These are phyloP conservation scores for Strobilomyces echinocephalus DNA, from an alignment of 768 basidiomycete genomes.

Conservation along the genomic window DNA sequence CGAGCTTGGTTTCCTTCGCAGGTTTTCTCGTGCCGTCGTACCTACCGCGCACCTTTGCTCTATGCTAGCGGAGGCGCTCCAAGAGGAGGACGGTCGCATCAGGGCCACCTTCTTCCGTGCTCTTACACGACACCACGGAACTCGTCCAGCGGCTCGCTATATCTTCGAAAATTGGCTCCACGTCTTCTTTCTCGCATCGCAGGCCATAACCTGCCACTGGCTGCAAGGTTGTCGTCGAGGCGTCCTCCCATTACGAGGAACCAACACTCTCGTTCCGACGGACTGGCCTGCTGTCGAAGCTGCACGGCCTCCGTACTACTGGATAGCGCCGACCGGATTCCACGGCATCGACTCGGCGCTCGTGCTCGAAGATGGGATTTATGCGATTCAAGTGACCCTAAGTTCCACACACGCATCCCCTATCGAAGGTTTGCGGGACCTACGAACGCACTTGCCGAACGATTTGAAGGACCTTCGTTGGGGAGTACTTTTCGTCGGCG, in stretches of 20 bases:
- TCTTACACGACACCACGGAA: background rate
- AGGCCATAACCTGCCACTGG: too few species aligned
- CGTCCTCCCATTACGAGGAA: too few species aligned
- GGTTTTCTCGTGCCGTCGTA: background rate
- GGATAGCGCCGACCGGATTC: background rate
- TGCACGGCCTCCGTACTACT: too few species aligned
- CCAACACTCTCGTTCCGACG: too few species aligned
- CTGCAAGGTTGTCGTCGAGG: too few species aligned
- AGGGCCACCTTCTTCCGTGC: background rate
- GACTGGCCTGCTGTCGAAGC: too few species aligned
- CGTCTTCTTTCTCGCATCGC: too few species aligned
- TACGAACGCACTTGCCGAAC: background rate
- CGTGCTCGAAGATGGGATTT: background rate
- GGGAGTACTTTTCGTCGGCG: background rate
- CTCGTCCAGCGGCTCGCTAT: background rate
- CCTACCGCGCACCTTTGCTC: background rate
- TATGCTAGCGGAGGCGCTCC: background rate
- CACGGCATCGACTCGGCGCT: background rate
- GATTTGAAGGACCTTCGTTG: background rate
- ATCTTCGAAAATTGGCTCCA: too few species aligned
- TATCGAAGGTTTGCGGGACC: background rate
- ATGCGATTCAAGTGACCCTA: too few species aligned
- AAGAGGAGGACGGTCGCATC: background rate
- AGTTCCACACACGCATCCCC: too few species aligned
- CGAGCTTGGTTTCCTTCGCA: background rate